Percentiles rank a stretch among this genome's conserved stretches.
Conservation (phyloP, 495 filamentous ascomycete species). For the Pseudevernia furfuracea region DNA sequence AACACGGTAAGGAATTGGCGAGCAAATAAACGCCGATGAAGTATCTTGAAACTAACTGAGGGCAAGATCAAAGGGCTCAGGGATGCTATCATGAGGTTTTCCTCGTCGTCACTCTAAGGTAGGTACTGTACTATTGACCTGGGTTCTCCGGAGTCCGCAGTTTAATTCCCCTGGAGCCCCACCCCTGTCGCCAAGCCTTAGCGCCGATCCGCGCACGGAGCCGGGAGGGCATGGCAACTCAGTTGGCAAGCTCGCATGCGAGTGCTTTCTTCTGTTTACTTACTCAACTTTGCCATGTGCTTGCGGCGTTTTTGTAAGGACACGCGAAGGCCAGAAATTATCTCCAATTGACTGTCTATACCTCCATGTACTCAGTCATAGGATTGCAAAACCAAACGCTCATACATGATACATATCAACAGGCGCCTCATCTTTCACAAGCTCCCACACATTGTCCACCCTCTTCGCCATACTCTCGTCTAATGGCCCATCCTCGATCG, state of each 20-base stretch:
- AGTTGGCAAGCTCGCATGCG: background rate
- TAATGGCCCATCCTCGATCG: constrained; percentile 44
- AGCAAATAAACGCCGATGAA: background rate
- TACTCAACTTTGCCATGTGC: background rate
- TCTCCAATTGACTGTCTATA: background rate
- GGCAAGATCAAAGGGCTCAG: background rate
- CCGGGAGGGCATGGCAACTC: too few species aligned
- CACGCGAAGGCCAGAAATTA: background rate
- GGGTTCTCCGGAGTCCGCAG: background rate
- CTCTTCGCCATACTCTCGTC: constrained; percentile 32
- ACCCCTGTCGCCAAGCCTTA: constrained; percentile 1
- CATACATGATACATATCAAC: constrained; percentile 17
- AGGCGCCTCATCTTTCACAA: constrained; percentile 40
- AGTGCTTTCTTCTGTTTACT: background rate
- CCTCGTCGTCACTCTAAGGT: background rate
- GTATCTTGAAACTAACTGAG: background rate
- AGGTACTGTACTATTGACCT: background rate
- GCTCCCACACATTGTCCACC: constrained; percentile 47
- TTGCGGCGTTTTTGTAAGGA: background rate
- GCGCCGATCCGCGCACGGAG: background rate
- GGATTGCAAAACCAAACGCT: background rate
- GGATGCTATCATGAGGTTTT: background rate
- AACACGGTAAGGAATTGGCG: background rate
- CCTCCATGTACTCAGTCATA: background rate
- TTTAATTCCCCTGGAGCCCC: background rate